Conservation (phyloP, 495 filamentous ascomycete genomes). For the Durotheca rogersii region DNA sequence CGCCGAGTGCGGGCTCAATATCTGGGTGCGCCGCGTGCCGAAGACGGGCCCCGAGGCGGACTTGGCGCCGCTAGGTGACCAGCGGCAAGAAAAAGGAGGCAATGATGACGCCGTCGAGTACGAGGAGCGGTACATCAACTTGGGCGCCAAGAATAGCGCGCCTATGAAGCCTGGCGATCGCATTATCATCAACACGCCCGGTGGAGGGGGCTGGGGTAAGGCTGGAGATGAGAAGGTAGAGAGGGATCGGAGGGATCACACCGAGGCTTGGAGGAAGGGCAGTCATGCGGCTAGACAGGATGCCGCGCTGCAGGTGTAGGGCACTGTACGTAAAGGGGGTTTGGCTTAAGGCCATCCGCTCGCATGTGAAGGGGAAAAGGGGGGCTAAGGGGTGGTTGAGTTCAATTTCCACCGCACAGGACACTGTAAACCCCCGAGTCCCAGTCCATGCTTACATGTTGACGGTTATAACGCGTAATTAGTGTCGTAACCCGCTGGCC, state of each 20-base stretch:
- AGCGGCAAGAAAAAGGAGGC: slow-evolving; percentile 34
- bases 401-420: background rate
- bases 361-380: no score
- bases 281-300: slow-evolving; percentile 58
- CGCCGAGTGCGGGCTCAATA: slow-evolving; percentile 75
- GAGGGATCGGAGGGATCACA: slow-evolving; percentile 52
- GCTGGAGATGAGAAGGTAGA: slow-evolving; percentile 54
- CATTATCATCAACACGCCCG: slow-evolving; percentile 70
- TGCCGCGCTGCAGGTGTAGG: slow-evolving; percentile 49
- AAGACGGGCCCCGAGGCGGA: slow-evolving; percentile 49
- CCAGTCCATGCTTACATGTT: background rate
- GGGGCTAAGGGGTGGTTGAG: background rate
- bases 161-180: slow-evolving; percentile 82
- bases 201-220: slow-evolving; percentile 72
- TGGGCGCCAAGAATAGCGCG: slow-evolving; percentile 94
- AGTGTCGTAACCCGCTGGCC: no score
- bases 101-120: slow-evolving; percentile 44
- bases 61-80: slow-evolving; percentile 33
- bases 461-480: slow-evolving; percentile 3
- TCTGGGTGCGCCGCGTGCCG: slow-evolving; percentile 75
- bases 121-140: slow-evolving; percentile 71
- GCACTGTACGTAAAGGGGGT: background rate
- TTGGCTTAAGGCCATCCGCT: no score
- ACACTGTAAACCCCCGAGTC: background rate
- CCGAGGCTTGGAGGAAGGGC: slow-evolving; percentile 59